These are phyloP conservation scores for Dictyostelium firmibasis DNA, from an alignment of 78 protist species.

Conservation along the genomic window DNA sequence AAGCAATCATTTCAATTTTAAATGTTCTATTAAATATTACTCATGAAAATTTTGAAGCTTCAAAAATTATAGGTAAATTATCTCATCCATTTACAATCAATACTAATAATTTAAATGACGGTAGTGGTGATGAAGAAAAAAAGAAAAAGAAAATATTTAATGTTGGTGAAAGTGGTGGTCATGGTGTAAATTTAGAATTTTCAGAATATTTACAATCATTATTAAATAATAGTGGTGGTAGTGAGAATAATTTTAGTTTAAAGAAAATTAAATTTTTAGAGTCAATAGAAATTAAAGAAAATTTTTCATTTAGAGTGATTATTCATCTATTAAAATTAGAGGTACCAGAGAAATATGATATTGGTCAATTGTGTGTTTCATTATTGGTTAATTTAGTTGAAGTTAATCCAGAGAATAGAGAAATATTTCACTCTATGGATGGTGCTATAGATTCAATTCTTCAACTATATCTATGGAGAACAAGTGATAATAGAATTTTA, in stretches of 20 bases:
- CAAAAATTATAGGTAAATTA: conserved; percentile 11
- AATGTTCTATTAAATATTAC: conserved; percentile 47
- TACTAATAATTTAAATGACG: background rate
- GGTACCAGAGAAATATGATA: conserved; percentile 72
- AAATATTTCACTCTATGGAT: conserved; percentile 11
- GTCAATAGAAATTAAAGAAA: background rate
- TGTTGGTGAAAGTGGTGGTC: background rate
- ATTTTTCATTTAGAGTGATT: conserved; percentile 37
- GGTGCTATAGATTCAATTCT: conserved; percentile 58
- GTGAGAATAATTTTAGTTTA: background rate
- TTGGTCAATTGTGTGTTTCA: conserved; percentile 35
- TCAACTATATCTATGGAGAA: conserved; percentile 8
- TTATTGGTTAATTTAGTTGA: conserved; percentile 64
- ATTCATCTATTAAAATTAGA: conserved; percentile 30
- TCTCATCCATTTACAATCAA: background rate
- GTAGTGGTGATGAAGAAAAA: too few relatives aligned
- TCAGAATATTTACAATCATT: background rate
- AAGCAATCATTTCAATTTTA: conserved; percentile 38
- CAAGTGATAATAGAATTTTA: conserved; percentile 14
- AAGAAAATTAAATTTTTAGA: conserved; percentile 24
- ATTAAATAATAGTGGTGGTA: background rate
- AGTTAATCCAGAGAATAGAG: conserved; percentile 60
- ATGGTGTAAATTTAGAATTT: background rate
- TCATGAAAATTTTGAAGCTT: conserved; percentile 21
- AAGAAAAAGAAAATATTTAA: background rate